A percentile compares a stretch with the other conserved stretches of the same genome.
Conservation (phyloP, 192 early-diverging fungal genomes). For the Pilobolus umbonatus region DNA sequence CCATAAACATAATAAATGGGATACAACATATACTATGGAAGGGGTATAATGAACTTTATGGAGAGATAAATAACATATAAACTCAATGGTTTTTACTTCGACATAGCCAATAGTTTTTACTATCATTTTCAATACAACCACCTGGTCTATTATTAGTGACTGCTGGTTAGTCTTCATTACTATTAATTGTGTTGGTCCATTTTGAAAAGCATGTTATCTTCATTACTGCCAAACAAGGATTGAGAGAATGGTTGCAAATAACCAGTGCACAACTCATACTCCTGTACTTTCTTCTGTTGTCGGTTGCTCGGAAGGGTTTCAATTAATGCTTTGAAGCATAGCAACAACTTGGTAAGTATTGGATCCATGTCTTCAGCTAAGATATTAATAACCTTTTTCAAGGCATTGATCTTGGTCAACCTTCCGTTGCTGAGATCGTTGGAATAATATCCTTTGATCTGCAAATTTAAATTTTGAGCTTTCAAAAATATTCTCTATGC, state of each 20-base stretch:
- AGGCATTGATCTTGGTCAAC: background rate
- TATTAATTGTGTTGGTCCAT: background rate
- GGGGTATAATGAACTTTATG: too few relatives aligned
- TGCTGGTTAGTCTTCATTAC: background rate
- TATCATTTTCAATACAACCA: background rate
- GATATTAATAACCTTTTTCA: slow-evolving; percentile 4
- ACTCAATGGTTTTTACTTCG: background rate
- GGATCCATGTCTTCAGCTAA: slow-evolving; percentile 6
- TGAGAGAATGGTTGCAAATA: background rate
- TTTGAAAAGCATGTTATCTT: background rate
- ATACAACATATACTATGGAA: too few relatives aligned
- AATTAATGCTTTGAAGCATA: slow-evolving; percentile 4
- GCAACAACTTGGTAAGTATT: background rate
- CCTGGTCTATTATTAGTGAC: background rate
- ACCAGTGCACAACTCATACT: background rate
- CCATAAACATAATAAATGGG: too few relatives aligned
- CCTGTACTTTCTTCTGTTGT: background rate
- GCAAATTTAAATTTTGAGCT: too few relatives aligned
- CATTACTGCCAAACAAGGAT: background rate
- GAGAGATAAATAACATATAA: too few relatives aligned
- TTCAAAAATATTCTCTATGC: too few relatives aligned
- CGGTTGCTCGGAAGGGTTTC: background rate
- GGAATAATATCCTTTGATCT: too few relatives aligned
- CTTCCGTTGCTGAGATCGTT: background rate
- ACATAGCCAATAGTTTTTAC: background rate